Base-by-base conservation (phyloP, 2,329 filamentous ascomycete genomes). In the Chalara sp. region DNA sequence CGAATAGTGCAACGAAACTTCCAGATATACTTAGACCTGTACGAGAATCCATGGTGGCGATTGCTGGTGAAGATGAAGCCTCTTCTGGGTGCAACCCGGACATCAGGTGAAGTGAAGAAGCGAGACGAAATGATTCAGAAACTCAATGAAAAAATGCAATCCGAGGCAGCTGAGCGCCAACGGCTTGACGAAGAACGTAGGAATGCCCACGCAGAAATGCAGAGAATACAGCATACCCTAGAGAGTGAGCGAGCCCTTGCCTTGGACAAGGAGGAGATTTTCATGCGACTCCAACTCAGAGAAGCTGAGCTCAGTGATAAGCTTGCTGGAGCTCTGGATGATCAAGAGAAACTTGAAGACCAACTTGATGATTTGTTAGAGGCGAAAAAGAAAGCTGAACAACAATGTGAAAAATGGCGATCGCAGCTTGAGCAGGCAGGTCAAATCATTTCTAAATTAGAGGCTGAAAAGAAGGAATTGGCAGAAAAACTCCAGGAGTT, bases 251-350 rank as follows among this genome's bases (percentile, higher is more conserved):
- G 93, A 46, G 89, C 92, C n/a, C 76, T 99, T 41, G 93, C 93
- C 1, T 74, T 99, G 5, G 93, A 99, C 69, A 99, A 99, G 67
- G 95, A 99, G 65, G 93, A 99, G 63, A 99, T 99, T 53, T 99
- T 97, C 75, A 95, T 92, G 65, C 83, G 95, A n/a, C 76, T 99
- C 28, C 93, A 96, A 65, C 74, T 85, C 48, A 86, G 93, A n/a
- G 93, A 99, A 69, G 79, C 83, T 8, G 92, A 99, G 65, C 78
- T 99, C 4, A 88, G 86, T 48, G 95, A 99, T 63, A 96, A 97
- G 71, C 79, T 99, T 31, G 81, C 89, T 37, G 92, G 88, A 39
- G 92, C 92, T 32, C 82, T 97, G 53, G 87, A 95, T 28, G 95
- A 99, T 61, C 92, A 97, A 66, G 92, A 97, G 65, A 84, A 85